These are phyloP conservation scores for Phlebiopsis gigantea DNA, from an alignment of 768 basidiomycete species.

Conservation along the genomic window DNA sequence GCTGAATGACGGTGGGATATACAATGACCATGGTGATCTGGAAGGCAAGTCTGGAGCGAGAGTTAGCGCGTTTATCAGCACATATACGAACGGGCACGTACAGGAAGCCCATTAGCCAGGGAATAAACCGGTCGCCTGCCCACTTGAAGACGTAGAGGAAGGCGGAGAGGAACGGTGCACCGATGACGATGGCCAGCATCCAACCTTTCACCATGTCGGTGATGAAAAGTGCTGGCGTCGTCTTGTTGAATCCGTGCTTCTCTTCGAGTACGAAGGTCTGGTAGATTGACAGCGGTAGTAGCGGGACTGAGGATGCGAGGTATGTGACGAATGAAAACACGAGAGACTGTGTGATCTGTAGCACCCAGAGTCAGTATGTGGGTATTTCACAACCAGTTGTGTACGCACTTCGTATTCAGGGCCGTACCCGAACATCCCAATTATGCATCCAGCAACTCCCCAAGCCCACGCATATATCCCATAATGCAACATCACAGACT, in stretches of 20 bases:
- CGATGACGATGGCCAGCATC: constrained; percentile 63
- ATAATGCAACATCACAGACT: constrained; percentile 64
- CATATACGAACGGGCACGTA: constrained; percentile 21
- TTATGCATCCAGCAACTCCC: constrained; percentile 50
- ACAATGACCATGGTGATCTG: constrained; percentile 80
- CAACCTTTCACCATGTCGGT: constrained; percentile 79
- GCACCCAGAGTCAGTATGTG: neutral
- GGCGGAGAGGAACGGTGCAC: constrained; percentile 79
- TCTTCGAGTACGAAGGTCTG: constrained; percentile 93
- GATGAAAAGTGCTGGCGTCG: constrained; percentile 68
- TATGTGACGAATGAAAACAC: constrained; percentile 67
- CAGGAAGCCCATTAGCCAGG: constrained; percentile 93
- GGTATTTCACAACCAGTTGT: neutral
- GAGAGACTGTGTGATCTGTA: constrained; percentile 80
- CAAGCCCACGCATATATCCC: constrained; percentile 85
- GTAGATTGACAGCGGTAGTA: constrained; percentile 75
- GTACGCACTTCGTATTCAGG: constrained; percentile 64
- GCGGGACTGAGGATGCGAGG: constrained; percentile 59
- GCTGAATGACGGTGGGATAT: constrained; percentile 86
- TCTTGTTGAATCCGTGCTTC: constrained; percentile 97
- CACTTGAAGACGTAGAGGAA: constrained; percentile 89
- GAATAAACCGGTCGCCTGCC: constrained; percentile 91
- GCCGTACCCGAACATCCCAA: constrained; percentile 55
- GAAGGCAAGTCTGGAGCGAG: constrained; percentile 44
- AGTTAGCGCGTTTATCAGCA: neutral